Percentiles rank a stretch among this genome's conserved stretches.
Evolutionary conservation across 2,329 filamentous ascomycete genomes (phyloP).

Genomic region (Aspergillus viridinutans): DNA sequence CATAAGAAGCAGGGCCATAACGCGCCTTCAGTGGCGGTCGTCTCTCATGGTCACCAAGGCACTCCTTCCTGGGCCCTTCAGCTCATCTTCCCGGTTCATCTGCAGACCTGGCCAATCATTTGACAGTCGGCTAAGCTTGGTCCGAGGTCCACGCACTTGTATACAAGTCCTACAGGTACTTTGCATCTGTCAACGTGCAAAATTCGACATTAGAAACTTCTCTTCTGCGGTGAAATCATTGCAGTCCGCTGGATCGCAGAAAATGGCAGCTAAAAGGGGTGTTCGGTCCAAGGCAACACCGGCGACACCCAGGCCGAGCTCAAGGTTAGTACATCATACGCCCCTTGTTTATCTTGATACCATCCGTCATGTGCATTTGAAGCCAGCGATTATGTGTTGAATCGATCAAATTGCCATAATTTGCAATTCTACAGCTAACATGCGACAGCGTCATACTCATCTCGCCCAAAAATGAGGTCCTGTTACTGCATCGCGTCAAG

Average conservation of each 20-base stretch:
- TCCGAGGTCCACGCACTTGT: conserved; percentile 7
- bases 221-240: conserved; percentile 8
- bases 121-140: conserved; percentile 2
- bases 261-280: conserved; percentile 21
- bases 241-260: conserved; percentile 1
- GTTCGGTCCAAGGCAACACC: conserved; percentile 34
- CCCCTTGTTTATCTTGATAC: background rate
- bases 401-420: background rate
- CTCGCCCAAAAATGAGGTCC: conserved; percentile 79
- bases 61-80: conserved; percentile 5
- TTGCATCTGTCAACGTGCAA: background rate
- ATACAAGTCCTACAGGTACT: background rate
- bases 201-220: conserved; percentile 7
- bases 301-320: conserved; percentile 58
- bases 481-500: conserved; percentile 80
- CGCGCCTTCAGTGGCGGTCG: conserved; percentile 5
- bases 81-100: conserved; percentile 8
- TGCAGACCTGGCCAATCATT: background rate
- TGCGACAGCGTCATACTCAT: conserved; percentile 69
- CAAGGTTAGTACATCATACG: conserved; percentile 45
- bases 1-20: background rate
- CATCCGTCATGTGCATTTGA: background rate
- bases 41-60: conserved; percentile 5
- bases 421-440: conserved; percentile 7
- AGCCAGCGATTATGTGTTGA: too few relatives aligned